Conservation (phyloP, 768 basidiomycete species). For the Psilocybe tampanensis region DNA sequence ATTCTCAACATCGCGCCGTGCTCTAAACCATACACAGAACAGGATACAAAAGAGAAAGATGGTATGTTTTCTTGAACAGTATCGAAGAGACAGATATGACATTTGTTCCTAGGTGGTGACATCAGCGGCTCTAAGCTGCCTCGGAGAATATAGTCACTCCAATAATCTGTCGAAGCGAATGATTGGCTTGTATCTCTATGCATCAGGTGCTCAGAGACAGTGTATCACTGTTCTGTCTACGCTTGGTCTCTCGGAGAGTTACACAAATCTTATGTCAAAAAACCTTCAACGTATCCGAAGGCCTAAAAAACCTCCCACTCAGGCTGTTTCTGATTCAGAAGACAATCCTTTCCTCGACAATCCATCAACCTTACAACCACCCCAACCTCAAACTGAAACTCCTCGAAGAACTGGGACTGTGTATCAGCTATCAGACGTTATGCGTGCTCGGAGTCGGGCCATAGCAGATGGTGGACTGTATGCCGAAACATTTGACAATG, state of each 20-base stretch:
- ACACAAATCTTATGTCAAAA: conserved; percentile 22
- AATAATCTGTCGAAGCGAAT: too few relatives aligned
- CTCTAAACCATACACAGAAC: too few relatives aligned
- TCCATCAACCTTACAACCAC: too few relatives aligned
- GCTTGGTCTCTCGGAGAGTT: conserved; percentile 31
- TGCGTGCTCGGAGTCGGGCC: conserved; percentile 12
- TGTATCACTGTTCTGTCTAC: conserved; percentile 28
- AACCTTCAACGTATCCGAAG: conserved; percentile 6
- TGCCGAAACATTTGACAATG: conserved; percentile 36
- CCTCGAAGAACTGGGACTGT: neutral
- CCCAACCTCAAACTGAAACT: too few relatives aligned
- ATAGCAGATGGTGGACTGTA: conserved; percentile 23
- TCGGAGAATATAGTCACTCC: too few relatives aligned
- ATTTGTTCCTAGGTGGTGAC: neutral
- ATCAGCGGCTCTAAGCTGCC: too few relatives aligned
- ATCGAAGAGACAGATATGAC: too few relatives aligned
- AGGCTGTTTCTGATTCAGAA: too few relatives aligned
- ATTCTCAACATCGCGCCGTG: conserved; percentile 18
- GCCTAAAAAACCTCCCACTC: neutral
- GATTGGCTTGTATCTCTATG: conserved; percentile 33
- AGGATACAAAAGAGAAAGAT: conserved; percentile 8
- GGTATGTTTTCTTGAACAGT: conserved; percentile 24
- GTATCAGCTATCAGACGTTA: conserved; percentile 10
- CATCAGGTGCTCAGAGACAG: conserved; percentile 33
- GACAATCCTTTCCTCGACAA: too few relatives aligned